phyloP scores from a whole-genome alignment of 768 basidiomycete species.

The Tylopilus subfusipes region DNA sequence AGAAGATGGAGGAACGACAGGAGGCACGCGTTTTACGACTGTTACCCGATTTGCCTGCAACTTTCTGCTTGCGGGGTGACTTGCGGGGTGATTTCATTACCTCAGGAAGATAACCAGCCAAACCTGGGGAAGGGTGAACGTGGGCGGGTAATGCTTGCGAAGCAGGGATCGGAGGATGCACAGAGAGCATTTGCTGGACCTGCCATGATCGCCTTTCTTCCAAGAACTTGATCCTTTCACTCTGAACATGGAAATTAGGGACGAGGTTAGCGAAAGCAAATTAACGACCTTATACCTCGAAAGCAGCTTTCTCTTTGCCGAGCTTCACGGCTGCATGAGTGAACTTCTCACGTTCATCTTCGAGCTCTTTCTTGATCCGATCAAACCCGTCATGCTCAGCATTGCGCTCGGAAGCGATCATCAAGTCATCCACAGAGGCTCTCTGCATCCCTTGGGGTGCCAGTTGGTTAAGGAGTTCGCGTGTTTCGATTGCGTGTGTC shows the following conservation, averaged over 20 bases:
- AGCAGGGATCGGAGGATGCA: slow-evolving; percentile 43
- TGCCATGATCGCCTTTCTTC: slow-evolving; percentile 79
- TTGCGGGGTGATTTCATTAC: slow-evolving; percentile 42
- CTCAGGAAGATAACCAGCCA: slow-evolving; percentile 25
- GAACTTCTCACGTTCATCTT: slow-evolving; percentile 61
- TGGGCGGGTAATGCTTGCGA: slow-evolving; percentile 23
- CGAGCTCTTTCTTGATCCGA: slow-evolving; percentile 51
- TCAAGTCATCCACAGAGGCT: slow-evolving; percentile 43
- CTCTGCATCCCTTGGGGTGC: slow-evolving; percentile 36
- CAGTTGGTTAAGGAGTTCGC: slow-evolving; percentile 55
- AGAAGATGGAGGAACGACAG: slow-evolving; percentile 43
- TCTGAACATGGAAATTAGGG: slow-evolving; percentile 36
- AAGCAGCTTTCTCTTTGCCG: slow-evolving; percentile 56
- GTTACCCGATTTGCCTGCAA: slow-evolving; percentile 45
- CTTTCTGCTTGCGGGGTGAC: slow-evolving; percentile 44
- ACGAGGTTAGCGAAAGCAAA: background rate
- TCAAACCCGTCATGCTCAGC: slow-evolving; percentile 54
- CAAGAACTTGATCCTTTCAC: slow-evolving; percentile 54
- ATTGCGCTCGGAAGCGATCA: slow-evolving; percentile 50
- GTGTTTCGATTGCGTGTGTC: slow-evolving; percentile 42
- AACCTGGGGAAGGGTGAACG: slow-evolving; percentile 16
- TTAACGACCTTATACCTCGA: slow-evolving; percentile 55
- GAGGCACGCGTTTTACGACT: slow-evolving; percentile 44
- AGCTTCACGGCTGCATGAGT: slow-evolving; percentile 61
- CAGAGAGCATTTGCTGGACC: slow-evolving; percentile 56